These are phyloP conservation scores for Agastache rugosa DNA, from an alignment of 257 asterid species.

Conservation along the genomic window DNA sequence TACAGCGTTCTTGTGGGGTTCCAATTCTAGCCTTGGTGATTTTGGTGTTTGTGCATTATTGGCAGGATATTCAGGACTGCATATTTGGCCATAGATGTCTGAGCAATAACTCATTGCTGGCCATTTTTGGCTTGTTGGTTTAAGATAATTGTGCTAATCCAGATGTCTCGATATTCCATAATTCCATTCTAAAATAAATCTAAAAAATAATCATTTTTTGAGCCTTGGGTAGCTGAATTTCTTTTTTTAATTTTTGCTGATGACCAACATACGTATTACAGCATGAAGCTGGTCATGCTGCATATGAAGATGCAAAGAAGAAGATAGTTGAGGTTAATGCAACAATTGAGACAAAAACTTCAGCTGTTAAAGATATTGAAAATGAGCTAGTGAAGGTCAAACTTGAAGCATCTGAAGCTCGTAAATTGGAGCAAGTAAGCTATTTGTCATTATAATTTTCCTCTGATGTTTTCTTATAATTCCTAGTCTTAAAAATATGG, in stretches of 20 bases:
- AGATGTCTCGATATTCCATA: not conserved
- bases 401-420: constrained; percentile 67
- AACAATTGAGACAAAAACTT: constrained; percentile 61
- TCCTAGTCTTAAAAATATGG: not conserved
- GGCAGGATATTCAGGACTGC: not conserved
- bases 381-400: constrained; percentile 62
- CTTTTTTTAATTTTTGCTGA: not conserved
- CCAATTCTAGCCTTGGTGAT: not conserved
- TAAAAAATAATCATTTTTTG: not conserved
- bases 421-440: constrained; percentile 69
- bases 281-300: constrained; percentile 84
- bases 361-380: constrained; percentile 50
- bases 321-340: constrained; percentile 63
- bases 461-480: constrained; percentile 7
- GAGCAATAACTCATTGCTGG: not conserved
- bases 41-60: not conserved
- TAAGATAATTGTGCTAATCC: constrained; percentile 3
- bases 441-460: not conserved
- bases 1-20: not conserved
- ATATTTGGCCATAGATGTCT: not conserved
- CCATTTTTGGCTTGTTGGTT: not conserved
- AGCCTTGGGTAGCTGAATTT: constrained; percentile 14
- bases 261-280: constrained; percentile 42
- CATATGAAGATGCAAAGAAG: constrained; percentile 85
- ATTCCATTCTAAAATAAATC: not conserved